Evolutionary conservation across 2,329 filamentous ascomycete species (phyloP).

Genomic region (Penicillium sp.): DNA sequence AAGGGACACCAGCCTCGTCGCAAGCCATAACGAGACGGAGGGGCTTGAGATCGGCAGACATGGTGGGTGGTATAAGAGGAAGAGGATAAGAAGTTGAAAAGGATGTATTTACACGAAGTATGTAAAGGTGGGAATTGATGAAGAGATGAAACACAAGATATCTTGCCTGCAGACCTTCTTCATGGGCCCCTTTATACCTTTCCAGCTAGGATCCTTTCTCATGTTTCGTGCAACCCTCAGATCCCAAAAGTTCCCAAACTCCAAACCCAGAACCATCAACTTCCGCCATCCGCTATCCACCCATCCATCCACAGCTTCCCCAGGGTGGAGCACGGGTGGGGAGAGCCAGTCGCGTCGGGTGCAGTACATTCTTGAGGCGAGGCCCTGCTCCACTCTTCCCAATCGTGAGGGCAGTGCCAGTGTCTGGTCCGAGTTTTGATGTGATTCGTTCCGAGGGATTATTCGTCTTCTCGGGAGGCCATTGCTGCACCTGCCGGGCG

Average conservation of each 20-base stretch:
- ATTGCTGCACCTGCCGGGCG: background rate
- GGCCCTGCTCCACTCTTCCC: slow-evolving; percentile 8
- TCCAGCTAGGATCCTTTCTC: background rate
- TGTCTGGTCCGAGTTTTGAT: background rate
- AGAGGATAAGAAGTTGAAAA: background rate
- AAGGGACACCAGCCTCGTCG: slow-evolving; percentile 73
- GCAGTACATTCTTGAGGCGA: background rate
- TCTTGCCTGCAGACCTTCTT: background rate
- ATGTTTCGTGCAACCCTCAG: slow-evolving; percentile 1
- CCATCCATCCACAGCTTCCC: slow-evolving; percentile 3
- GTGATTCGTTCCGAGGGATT: background rate
- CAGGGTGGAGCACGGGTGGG: slow-evolving; percentile 18
- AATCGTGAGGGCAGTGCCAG: background rate
- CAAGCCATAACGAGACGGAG: slow-evolving; percentile 65
- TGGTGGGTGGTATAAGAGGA: slow-evolving; percentile 17
- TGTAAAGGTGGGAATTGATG: background rate
- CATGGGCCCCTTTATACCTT: background rate
- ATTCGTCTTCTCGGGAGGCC: background rate
- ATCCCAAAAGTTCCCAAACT: background rate
- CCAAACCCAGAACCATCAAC: background rate
- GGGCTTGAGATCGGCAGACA: slow-evolving; percentile 39
- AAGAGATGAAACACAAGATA: background rate
- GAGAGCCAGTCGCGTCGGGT: slow-evolving; percentile 11
- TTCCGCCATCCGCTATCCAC: background rate
- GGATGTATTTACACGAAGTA: background rate